phyloP scores from a whole-genome alignment of 768 basidiomycete genomes.

The Boletus pseudo-olivaceus region DNA sequence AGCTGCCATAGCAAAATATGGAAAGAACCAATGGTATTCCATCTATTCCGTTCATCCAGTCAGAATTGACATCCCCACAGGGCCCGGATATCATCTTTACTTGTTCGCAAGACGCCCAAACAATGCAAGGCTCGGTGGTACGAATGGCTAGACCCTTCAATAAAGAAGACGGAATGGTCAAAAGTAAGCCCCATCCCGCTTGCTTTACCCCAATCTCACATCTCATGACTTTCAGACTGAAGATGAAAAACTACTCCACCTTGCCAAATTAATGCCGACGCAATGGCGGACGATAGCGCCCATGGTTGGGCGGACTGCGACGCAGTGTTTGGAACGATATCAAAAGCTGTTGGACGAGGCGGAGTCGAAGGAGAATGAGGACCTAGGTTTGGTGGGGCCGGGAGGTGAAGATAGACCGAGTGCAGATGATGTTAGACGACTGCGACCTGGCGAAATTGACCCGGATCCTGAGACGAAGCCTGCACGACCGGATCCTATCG shows the following conservation, averaged over 20 bases:
- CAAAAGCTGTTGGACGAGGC: slow-evolving; percentile 98
- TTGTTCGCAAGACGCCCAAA: slow-evolving; percentile 98
- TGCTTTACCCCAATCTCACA: neutral
- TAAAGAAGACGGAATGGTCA: slow-evolving; percentile 99
- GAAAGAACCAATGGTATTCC: slow-evolving; percentile 87
- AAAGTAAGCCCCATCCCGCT: slow-evolving; percentile 51
- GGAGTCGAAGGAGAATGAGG: slow-evolving; percentile 94
- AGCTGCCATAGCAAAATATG: slow-evolving; percentile 96
- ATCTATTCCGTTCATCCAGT: neutral
- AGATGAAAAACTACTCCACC: slow-evolving; percentile 96
- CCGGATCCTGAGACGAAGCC: slow-evolving; percentile 99
- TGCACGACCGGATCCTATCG: slow-evolving; percentile 96
- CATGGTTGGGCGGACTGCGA: slow-evolving; percentile 95
- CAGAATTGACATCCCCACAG: slow-evolving; percentile 34
- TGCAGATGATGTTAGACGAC: slow-evolving; percentile 85
- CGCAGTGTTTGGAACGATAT: slow-evolving; percentile 96
- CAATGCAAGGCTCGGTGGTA: slow-evolving; percentile 99
- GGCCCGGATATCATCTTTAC: slow-evolving; percentile 96
- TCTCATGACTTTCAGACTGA: slow-evolving; percentile 59
- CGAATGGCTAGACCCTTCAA: slow-evolving; percentile 98
- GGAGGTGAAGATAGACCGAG: slow-evolving; percentile 75
- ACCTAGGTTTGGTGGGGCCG: slow-evolving; percentile 85
- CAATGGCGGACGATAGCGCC: slow-evolving; percentile 99
- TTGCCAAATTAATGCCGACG: slow-evolving; percentile 98
- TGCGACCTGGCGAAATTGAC: slow-evolving; percentile 96